These are phyloP conservation scores for Acacia concinna DNA, from an alignment of 331 rosid species.

Conservation along the genomic window DNA sequence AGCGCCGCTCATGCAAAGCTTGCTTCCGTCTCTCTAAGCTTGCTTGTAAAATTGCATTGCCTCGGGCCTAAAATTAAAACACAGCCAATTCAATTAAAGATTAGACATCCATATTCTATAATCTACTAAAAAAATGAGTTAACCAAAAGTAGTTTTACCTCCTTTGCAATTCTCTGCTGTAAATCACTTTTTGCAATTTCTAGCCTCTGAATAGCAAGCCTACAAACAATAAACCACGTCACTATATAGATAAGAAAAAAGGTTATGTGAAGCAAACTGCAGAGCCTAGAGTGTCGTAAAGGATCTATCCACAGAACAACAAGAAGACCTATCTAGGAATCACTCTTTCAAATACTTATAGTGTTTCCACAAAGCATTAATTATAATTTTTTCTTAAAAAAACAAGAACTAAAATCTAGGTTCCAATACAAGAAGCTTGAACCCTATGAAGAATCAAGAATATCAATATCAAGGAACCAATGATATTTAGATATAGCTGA, in stretches of 20 bases:
- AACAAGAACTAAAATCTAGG: not conserved
- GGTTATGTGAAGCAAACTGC: not conserved
- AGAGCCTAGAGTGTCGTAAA: not conserved
- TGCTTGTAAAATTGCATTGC: slow-evolving; percentile 97
- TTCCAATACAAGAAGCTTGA: not conserved
- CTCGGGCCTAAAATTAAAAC: slow-evolving; percentile 72
- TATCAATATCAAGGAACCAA: not conserved
- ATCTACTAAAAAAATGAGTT: slow-evolving; percentile 24
- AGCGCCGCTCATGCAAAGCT: slow-evolving; percentile 95
- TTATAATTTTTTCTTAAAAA: not conserved
- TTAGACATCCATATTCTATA: slow-evolving; percentile 21
- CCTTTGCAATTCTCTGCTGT: slow-evolving; percentile 95
- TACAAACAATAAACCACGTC: slow-evolving; percentile 30
- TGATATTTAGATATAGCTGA: not conserved
- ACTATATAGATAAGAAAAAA: not conserved
- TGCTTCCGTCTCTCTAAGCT: slow-evolving; percentile 99
- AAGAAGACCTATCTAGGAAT: slow-evolving; percentile 3
- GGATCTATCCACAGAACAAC: not conserved
- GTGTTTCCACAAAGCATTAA: not conserved
- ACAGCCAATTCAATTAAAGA: slow-evolving; percentile 26
- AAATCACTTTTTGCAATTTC: slow-evolving; percentile 91
- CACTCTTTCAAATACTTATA: slow-evolving; percentile 9
- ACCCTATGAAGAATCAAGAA: not conserved
- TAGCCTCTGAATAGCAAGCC: slow-evolving; percentile 97
- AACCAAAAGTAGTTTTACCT: slow-evolving; percentile 52